Percentiles rank a stretch among this genome's conserved stretches.
Conservation (phyloP, 352 stramenopile species). For the Pythium brachiatum region DNA sequence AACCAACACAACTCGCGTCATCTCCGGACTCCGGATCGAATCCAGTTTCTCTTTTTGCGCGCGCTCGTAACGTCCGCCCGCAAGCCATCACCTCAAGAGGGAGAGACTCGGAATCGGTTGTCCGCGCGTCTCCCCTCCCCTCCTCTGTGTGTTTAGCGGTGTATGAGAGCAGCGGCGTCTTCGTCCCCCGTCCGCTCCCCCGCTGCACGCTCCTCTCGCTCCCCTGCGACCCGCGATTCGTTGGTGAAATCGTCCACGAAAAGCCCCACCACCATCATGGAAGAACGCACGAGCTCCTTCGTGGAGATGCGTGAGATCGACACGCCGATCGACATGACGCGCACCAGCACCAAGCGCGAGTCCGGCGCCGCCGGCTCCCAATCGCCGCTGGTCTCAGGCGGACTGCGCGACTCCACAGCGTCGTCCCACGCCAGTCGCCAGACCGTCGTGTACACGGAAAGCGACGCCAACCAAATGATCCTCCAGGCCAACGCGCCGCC, state of each 20-base stretch:
- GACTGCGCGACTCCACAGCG: slow-evolving; percentile 12
- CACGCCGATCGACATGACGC: slow-evolving; percentile 1
- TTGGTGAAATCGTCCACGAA: slow-evolving; percentile 2
- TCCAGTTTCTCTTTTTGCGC: slow-evolving; percentile 8
- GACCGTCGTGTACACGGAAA: slow-evolving; percentile 40
- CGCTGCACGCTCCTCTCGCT: neutral
- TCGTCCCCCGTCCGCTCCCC: neutral
- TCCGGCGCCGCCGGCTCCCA: slow-evolving; percentile 24
- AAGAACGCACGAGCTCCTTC: slow-evolving; percentile 55
- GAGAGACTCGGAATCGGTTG: slow-evolving; percentile 6
- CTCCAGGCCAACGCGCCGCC: slow-evolving; percentile 61
- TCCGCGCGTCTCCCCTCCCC: neutral
- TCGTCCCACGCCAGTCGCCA: slow-evolving; percentile 17
- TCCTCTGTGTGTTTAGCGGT: neutral
- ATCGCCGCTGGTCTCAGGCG: slow-evolving; percentile 17
- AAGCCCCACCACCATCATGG: slow-evolving; percentile 31
- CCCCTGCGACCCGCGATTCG: neutral
- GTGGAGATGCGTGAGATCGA: slow-evolving; percentile 34
- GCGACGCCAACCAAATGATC: slow-evolving; percentile 67
- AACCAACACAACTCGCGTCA: neutral
- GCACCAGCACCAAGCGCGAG: slow-evolving; percentile 16
- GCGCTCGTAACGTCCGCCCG: neutral
- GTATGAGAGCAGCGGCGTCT: slow-evolving; percentile 4
- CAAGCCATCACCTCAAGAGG: slow-evolving; percentile 4
- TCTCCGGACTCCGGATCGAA: neutral